Evolutionary conservation across 192 early-diverging fungal genomes (phyloP).

Genomic region (Entophlyctis luteolus): DNA sequence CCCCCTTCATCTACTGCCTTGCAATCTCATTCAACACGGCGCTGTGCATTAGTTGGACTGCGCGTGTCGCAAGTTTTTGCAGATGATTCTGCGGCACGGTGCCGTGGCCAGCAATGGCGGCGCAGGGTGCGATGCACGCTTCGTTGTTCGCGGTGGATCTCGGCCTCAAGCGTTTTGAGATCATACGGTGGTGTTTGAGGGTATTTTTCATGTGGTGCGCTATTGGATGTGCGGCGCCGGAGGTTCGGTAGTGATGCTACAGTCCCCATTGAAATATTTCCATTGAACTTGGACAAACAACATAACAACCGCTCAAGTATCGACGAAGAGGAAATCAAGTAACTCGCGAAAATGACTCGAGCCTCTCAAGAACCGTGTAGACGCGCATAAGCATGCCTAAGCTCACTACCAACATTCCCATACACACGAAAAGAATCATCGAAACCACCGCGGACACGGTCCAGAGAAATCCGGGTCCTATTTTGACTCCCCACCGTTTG

Average conservation of each 20-base stretch:
- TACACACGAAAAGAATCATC: too few relatives aligned
- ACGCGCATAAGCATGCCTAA: too few relatives aligned
- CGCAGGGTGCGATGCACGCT: constrained; percentile 53
- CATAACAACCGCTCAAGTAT: too few relatives aligned
- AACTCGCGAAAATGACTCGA: too few relatives aligned
- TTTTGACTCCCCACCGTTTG: too few relatives aligned
- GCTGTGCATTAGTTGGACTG: constrained; percentile 80
- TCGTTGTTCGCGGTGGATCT: constrained; percentile 68
- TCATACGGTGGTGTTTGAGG: constrained; percentile 89
- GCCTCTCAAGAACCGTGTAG: too few relatives aligned
- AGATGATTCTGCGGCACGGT: constrained; percentile 26
- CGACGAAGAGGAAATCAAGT: too few relatives aligned
- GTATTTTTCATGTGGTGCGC: constrained; percentile 82
- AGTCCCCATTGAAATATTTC: too few relatives aligned
- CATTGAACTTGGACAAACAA: too few relatives aligned
- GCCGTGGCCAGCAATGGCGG: constrained; percentile 23
- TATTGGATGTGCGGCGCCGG: constrained; percentile 55
- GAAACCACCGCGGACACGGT: too few relatives aligned
- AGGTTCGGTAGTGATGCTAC: constrained; percentile 12
- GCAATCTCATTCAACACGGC: constrained; percentile 78
- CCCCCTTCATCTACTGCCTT: constrained; percentile 66
- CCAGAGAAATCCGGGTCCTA: too few relatives aligned
- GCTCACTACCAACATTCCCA: too few relatives aligned
- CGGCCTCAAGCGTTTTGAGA: constrained; percentile 74
- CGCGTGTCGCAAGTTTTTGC: constrained; percentile 56